Percentiles rank a stretch among this genome's conserved stretches.
phyloP scores from a whole-genome alignment of 108 stramenopile species.

The Chaetoceros tenuissimus region DNA sequence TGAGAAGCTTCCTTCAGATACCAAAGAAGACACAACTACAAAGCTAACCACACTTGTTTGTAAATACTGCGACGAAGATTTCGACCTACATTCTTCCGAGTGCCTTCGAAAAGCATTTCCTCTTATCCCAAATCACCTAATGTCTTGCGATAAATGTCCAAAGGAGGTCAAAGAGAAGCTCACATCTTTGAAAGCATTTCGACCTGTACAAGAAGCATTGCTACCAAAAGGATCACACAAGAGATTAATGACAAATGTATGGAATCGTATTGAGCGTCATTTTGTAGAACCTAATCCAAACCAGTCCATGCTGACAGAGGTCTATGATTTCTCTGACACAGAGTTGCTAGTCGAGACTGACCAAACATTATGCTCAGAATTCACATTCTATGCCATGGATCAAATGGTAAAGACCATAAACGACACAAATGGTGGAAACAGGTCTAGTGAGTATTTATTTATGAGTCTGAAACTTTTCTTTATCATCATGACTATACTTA shows the following conservation, averaged over 20 bases:
- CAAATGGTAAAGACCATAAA: conserved; percentile 29
- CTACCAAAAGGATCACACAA: conserved; percentile 9
- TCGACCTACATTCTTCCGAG: conserved; percentile 21
- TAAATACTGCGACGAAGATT: conserved; percentile 16
- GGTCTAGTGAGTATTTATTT: too few relatives aligned
- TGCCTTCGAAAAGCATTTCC: conserved; percentile 20
- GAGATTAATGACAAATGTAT: conserved; percentile 19
- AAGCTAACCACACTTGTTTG: too few relatives aligned
- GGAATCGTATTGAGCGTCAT: conserved; percentile 3
- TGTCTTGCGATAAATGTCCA: conserved; percentile 21
- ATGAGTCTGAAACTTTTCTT: too few relatives aligned
- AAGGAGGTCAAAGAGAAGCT: conserved; percentile 18
- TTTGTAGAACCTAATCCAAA: conserved; percentile 2
- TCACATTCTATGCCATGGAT: conserved; percentile 20
- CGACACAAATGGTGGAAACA: conserved; percentile 15
- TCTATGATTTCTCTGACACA: conserved; percentile 7
- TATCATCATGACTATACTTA: too few relatives aligned
- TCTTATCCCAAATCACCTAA: conserved; percentile 27
- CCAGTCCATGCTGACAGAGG: conserved; percentile 3
- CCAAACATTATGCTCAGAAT: conserved; percentile 19
- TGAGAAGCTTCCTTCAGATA: too few relatives aligned
- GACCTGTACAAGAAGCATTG: conserved; percentile 15
- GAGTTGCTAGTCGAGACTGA: conserved; percentile 13
- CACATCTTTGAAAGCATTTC: conserved; percentile 9
- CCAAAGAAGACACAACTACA: too few relatives aligned